phyloP scores from a whole-genome alignment of 176 grass and related monocot species.

The Triticum timopheevii region DNA sequence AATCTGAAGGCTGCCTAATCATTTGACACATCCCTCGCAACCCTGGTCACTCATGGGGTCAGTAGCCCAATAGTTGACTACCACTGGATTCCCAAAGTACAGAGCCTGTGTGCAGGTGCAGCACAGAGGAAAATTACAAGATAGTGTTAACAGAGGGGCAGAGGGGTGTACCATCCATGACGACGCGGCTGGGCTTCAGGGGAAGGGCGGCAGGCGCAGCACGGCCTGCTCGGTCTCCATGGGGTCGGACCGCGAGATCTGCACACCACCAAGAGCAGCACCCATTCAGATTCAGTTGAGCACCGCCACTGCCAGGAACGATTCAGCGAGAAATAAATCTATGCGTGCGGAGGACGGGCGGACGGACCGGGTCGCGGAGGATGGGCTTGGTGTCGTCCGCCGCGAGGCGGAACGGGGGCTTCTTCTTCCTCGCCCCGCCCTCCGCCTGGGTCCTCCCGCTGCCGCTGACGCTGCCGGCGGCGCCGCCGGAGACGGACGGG shows the following conservation, averaged over 20 bases:
- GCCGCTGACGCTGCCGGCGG: not conserved
- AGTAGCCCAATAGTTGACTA: not conserved
- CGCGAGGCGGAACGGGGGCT: slow-evolving; percentile 51
- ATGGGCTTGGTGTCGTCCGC: slow-evolving; percentile 78
- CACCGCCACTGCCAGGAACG: not conserved
- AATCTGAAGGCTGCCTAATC: not conserved
- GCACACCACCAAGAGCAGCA: not conserved
- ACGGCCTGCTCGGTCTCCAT: slow-evolving; percentile 74
- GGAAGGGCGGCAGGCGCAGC: slow-evolving; percentile 64
- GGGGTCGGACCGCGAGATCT: slow-evolving; percentile 87
- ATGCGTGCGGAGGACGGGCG: no score
- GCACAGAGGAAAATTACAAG: not conserved
- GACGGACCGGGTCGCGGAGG: slow-evolving; percentile 69
- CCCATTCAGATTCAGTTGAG: not conserved
- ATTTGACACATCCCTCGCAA: no score
- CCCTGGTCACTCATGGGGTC: no score
- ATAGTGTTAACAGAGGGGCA: not conserved
- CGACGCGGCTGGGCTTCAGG: not conserved
- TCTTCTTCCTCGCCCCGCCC: slow-evolving; percentile 42
- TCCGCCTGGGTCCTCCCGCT: not conserved
- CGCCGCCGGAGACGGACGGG: not conserved
- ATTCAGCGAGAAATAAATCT: not conserved
- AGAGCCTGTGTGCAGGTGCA: no score
- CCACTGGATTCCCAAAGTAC: not conserved
- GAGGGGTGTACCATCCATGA: not conserved